Conservation (phyloP, 495 filamentous ascomycete species). For the Chaetomidium leptoderma region DNA sequence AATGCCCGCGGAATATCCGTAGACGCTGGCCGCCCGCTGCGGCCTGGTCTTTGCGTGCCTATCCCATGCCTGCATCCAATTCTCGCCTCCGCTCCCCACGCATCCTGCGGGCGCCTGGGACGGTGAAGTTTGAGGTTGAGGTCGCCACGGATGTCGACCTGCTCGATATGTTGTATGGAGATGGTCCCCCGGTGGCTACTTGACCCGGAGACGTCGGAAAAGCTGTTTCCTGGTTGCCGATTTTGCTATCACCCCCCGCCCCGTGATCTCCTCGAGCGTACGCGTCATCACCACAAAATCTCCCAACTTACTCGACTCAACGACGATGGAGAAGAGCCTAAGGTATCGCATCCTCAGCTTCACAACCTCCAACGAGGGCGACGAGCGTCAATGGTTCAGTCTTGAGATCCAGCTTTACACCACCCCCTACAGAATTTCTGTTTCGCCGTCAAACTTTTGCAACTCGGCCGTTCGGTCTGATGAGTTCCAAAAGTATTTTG, state of each 20-base stretch:
- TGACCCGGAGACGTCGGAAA: too few species aligned
- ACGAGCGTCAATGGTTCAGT: not conserved
- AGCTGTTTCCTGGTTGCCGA: too few species aligned
- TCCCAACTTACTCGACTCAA: too few species aligned
- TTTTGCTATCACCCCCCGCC: too few species aligned
- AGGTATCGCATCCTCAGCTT: not conserved
- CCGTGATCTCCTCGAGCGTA: too few species aligned
- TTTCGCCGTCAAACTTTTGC: not conserved
- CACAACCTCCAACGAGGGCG: conserved; percentile 3
- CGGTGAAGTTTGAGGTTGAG: not conserved
- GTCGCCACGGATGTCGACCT: too few species aligned
- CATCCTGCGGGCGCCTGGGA: conserved; percentile 10
- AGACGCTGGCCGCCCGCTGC: conserved; percentile 27
- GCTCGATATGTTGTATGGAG: too few species aligned
- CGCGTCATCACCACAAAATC: too few species aligned
- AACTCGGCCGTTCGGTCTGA: not conserved
- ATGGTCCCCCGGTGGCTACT: too few species aligned
- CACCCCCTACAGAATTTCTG: not conserved
- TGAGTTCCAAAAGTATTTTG: conserved; percentile 3
- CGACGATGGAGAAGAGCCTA: not conserved
- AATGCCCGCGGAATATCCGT: conserved; percentile 2
- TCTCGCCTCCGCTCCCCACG: not conserved
- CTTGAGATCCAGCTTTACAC: not conserved
- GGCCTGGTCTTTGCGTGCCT: conserved; percentile 12
- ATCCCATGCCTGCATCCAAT: not conserved